Conservation (phyloP, 352 stramenopile genomes). For the Pseudoperonospora humuli region DNA sequence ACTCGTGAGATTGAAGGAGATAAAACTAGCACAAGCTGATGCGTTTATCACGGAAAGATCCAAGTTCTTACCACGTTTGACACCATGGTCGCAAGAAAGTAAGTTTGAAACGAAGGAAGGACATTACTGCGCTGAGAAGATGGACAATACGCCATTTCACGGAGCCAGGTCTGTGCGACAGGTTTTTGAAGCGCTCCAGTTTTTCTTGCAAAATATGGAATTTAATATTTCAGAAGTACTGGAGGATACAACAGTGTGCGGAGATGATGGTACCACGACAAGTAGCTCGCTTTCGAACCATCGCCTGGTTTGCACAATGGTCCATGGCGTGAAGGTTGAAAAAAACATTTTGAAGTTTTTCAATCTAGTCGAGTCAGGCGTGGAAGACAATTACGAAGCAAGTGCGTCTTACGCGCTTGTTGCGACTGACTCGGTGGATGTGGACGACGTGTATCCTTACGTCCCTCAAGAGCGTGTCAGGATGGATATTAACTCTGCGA, state of each 20-base stretch:
- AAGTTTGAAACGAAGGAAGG: slow-evolving; percentile 38
- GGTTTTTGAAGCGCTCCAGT: slow-evolving; percentile 49
- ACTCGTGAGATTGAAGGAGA: slow-evolving; percentile 23
- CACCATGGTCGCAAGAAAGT: slow-evolving; percentile 30
- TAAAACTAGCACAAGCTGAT: slow-evolving; percentile 24
- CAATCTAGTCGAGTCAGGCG: slow-evolving; percentile 23
- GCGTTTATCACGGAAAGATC: slow-evolving; percentile 27
- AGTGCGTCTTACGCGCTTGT: slow-evolving; percentile 29
- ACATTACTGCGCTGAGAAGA: slow-evolving; percentile 49
- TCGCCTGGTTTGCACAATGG: slow-evolving; percentile 36
- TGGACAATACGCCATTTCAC: slow-evolving; percentile 46
- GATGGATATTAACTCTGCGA: slow-evolving; percentile 40
- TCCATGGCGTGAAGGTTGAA: slow-evolving; percentile 32
- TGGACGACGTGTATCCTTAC: slow-evolving; percentile 51
- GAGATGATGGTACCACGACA: slow-evolving; percentile 44
- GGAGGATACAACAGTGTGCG: slow-evolving; percentile 44
- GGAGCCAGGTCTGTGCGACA: slow-evolving; percentile 27
- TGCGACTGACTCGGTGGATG: slow-evolving; percentile 35
- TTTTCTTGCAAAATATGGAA: slow-evolving; percentile 56
- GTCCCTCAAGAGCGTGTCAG: slow-evolving; percentile 27
- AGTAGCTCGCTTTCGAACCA: slow-evolving; percentile 46
- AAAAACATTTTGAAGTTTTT: slow-evolving; percentile 48
- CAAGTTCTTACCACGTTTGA: slow-evolving; percentile 15
- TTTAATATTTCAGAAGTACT: slow-evolving; percentile 50
- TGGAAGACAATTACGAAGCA: slow-evolving; percentile 9